A percentile compares a stretch with the other conserved stretches of the same genome.
Conservation (phyloP, 1,139 yeast species). For the Saccharomyces hybrid region DNA sequence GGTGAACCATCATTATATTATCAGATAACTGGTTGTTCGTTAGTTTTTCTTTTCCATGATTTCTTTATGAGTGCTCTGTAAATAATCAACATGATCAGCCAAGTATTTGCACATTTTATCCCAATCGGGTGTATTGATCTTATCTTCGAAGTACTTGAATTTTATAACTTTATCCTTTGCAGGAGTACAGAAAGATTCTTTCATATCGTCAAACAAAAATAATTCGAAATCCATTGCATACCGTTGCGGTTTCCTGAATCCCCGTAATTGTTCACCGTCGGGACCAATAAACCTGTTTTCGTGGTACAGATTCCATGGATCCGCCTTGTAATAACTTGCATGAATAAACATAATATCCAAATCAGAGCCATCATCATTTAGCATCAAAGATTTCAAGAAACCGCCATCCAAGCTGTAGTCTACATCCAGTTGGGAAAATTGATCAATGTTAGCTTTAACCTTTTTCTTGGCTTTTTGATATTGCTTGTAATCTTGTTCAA, state of each 20-base stretch:
- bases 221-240: conserved; percentile 20
- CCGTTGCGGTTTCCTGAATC: conserved; percentile 9
- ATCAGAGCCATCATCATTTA: conserved; percentile 9
- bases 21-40: neutral
- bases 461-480: conserved; percentile 15
- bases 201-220: conserved; percentile 12
- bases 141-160: conserved; percentile 12
- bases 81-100: conserved; percentile 11
- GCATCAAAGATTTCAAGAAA: conserved; percentile 12
- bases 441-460: conserved; percentile 7
- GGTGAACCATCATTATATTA: neutral
- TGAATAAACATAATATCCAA: conserved; percentile 42
- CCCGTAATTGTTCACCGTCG: conserved; percentile 32
- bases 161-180: conserved; percentile 5
- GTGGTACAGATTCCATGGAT: conserved; percentile 45
- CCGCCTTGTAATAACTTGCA: conserved; percentile 57
- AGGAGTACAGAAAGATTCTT: conserved; percentile 13
- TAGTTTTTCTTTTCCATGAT: neutral
- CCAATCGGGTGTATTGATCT: conserved; percentile 9
- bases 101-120: conserved; percentile 18
- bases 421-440: conserved; percentile 10
- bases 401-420: conserved; percentile 10
- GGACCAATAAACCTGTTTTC: conserved; percentile 38
- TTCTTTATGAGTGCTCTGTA: conserved; percentile 14
- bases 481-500: conserved; percentile 34